Percentiles rank a stretch among this genome's conserved stretches.
Evolutionary conservation across 2,329 filamentous ascomycete species (phyloP).

Genomic region (Davidsoniella australis): DNA sequence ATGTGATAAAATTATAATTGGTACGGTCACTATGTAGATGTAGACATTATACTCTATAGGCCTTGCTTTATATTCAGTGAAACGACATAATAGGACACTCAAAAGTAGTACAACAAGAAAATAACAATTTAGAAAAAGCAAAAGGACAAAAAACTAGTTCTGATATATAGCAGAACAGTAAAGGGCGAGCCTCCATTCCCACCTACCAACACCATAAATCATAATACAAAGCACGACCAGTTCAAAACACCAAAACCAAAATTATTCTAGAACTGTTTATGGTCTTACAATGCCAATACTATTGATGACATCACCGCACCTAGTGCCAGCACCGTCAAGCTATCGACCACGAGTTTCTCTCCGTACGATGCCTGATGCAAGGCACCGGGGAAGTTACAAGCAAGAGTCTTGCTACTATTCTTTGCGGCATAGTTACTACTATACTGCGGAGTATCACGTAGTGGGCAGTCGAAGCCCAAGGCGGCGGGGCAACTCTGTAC

Average conservation of each 20-base stretch:
- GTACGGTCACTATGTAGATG: too few relatives aligned
- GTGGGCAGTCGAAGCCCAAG: constrained; percentile 62
- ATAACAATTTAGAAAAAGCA: too few relatives aligned
- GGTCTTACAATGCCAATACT: background rate
- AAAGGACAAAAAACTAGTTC: too few relatives aligned
- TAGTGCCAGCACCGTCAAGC: background rate
- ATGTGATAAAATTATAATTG: too few relatives aligned
- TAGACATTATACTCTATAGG: too few relatives aligned
- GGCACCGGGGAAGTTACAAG: constrained; percentile 20
- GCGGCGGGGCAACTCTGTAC: constrained; percentile 68
- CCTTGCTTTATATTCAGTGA: too few relatives aligned
- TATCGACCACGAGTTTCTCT: background rate
- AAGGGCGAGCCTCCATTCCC: too few relatives aligned
- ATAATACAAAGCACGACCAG: background rate
- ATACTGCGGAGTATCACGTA: constrained; percentile 20
- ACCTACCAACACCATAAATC: background rate
- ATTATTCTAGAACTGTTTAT: background rate
- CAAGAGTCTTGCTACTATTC: constrained; percentile 15
- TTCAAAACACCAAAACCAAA: background rate
- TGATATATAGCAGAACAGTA: too few relatives aligned
- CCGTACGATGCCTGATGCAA: constrained; percentile 7
- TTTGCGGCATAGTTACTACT: constrained; percentile 22
- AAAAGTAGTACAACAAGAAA: too few relatives aligned
- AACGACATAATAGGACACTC: too few relatives aligned
- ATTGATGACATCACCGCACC: too few relatives aligned